Conservation (phyloP, 371 early-diverging fungal species). For the Mortierella sp. region DNA sequence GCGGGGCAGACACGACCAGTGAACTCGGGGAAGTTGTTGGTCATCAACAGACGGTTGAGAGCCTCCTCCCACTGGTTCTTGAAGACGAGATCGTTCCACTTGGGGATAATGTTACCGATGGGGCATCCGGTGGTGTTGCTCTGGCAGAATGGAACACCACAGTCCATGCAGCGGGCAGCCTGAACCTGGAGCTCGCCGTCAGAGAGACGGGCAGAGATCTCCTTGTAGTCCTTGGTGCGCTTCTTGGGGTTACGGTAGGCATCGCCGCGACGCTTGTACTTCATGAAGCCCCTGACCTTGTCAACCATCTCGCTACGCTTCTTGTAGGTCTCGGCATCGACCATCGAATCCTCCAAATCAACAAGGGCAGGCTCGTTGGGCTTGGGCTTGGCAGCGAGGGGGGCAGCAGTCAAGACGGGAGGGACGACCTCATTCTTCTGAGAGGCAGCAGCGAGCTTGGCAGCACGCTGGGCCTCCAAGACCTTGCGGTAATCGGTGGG, state of each 20-base stretch:
- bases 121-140: conserved; percentile 94
- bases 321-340: conserved; percentile 79
- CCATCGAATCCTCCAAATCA: conserved; percentile 93
- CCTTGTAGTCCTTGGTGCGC: conserved; percentile 93
- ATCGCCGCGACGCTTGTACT: conserved; percentile 91
- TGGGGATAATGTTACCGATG: conserved; percentile 97
- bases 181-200: conserved; percentile 88
- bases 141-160: conserved; percentile 98
- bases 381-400: conserved; percentile 58
- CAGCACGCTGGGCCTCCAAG: conserved; percentile 73
- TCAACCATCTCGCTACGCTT: conserved; percentile 78
- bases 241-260: conserved; percentile 86
- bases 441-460: conserved; percentile 48
- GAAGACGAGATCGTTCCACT: conserved; percentile 98
- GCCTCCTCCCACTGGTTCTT: conserved; percentile 96
- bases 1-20: conserved; percentile 95
- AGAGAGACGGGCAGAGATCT: conserved; percentile 89
- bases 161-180: conserved; percentile 98
- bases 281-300: conserved; percentile 93
- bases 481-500: conserved; percentile 93
- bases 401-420: conserved; percentile 56
- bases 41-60: conserved; percentile 91
- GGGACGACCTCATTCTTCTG: conserved; percentile 42
- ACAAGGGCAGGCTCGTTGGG: conserved; percentile 70
- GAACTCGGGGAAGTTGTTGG: conserved; percentile 98